phyloP scores from a whole-genome alignment of 2,329 filamentous ascomycete genomes.

The Penicillium freii region DNA sequence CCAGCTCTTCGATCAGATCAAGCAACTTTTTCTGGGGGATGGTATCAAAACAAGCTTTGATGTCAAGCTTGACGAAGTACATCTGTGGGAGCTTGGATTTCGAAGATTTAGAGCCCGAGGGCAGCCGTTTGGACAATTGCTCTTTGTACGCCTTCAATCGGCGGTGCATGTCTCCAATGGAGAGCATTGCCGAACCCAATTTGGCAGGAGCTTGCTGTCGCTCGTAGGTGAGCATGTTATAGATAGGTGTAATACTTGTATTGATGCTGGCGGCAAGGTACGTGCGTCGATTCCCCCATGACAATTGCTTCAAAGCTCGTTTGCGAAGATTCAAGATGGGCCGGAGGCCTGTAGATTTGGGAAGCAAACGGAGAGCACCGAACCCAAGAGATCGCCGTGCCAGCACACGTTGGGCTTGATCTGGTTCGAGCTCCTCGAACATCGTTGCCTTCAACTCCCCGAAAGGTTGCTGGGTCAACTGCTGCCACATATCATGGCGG shows the following conservation, averaged over 20 bases:
- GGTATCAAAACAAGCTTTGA: conserved; percentile 89
- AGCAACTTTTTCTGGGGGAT: conserved; percentile 80
- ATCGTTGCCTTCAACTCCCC: conserved; percentile 64
- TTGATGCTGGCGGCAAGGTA: conserved; percentile 66
- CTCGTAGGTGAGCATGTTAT: conserved; percentile 75
- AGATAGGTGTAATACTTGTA: conserved; percentile 67
- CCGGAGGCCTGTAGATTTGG: conserved; percentile 72
- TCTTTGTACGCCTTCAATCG: conserved; percentile 69
- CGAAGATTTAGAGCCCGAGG: neutral
- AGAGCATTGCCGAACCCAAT: conserved; percentile 79
- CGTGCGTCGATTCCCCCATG: conserved; percentile 50
- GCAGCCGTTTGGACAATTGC: conserved; percentile 12
- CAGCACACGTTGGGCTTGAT: conserved; percentile 58
- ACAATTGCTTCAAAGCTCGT: conserved; percentile 51
- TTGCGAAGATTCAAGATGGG: conserved; percentile 84
- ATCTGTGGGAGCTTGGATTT: conserved; percentile 49
- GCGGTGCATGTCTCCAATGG: conserved; percentile 73
- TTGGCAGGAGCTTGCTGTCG: conserved; percentile 58
- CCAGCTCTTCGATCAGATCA: conserved; percentile 58
- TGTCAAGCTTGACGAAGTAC: conserved; percentile 91
- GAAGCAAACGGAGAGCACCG: conserved; percentile 75
- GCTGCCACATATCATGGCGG: conserved; percentile 86
- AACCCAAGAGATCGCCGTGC: conserved; percentile 67
- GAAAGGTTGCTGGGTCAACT: conserved; percentile 71
- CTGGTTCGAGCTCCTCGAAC: conserved; percentile 71